Conservation (phyloP, 169 alveolate genomes). For the Plasmodium relictum region DNA sequence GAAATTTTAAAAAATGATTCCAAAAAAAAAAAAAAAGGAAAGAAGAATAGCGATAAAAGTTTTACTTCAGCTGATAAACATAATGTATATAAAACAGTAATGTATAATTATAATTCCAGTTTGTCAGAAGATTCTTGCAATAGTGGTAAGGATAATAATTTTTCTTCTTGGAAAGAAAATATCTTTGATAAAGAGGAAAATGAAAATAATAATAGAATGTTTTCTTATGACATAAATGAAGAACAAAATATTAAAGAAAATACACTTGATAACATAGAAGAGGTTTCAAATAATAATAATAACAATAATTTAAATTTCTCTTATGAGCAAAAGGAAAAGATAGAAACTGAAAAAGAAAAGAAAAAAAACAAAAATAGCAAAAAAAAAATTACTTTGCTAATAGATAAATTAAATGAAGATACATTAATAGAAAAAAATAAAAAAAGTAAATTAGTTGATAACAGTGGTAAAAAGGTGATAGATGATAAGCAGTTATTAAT, state of each 20-base stretch:
- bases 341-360: neutral
- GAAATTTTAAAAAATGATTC: slow-evolving; percentile 18
- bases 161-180: neutral
- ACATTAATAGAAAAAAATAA: neutral
- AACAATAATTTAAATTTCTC: neutral
- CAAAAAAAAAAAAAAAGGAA: slow-evolving; percentile 14
- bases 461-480: slow-evolving; percentile 4
- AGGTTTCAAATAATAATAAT: neutral
- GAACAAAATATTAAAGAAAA: slow-evolving; percentile 7
- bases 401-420: neutral
- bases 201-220: neutral
- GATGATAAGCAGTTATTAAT: slow-evolving; percentile 36
- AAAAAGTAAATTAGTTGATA: neutral
- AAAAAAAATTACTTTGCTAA: slow-evolving; percentile 8
- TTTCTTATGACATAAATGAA: neutral
- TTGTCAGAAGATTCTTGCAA: slow-evolving; percentile 7
- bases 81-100: neutral
- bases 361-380: neutral
- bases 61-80: slow-evolving; percentile 16
- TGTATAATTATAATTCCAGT: neutral
- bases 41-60: slow-evolving; percentile 18
- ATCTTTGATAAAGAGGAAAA: neutral
- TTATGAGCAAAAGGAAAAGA: neutral
- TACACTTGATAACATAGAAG: neutral
- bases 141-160: neutral